phyloP scores from a whole-genome alignment of 1,139 yeast species.

The Zygoascus hellenicus region DNA sequence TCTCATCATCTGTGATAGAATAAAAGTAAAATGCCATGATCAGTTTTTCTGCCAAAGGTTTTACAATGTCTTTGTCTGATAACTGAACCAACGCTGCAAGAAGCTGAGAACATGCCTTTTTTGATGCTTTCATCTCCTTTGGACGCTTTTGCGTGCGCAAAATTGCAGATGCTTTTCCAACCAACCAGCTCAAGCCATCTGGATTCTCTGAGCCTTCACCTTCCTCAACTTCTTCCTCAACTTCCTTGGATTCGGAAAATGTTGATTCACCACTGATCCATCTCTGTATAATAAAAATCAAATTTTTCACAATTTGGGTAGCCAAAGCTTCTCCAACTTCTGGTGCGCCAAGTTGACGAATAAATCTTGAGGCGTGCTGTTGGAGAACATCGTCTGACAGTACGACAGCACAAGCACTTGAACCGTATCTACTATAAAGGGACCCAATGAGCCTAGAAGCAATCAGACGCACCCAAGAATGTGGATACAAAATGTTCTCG shows the following conservation, averaged over 20 bases:
- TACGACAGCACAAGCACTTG: conserved; percentile 14
- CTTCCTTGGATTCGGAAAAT: conserved; percentile 32
- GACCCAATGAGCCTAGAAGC: conserved; percentile 58
- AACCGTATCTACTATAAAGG: conserved; percentile 39
- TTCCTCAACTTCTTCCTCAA: conserved; percentile 32
- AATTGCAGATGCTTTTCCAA: conserved; percentile 54
- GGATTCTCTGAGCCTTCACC: conserved; percentile 27
- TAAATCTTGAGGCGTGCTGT: conserved; percentile 56
- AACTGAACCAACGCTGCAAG: conserved; percentile 32
- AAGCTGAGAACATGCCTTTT: conserved; percentile 49
- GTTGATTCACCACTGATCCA: conserved; percentile 44
- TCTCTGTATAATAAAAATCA: conserved; percentile 53
- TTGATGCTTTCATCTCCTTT: conserved; percentile 50
- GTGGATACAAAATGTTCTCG: conserved; percentile 69
- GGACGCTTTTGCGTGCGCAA: conserved; percentile 60
- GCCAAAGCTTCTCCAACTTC: conserved; percentile 60
- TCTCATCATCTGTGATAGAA: conserved; percentile 41
- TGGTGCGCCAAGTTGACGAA: conserved; percentile 82
- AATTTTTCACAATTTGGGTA: conserved; percentile 58
- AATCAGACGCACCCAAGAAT: conserved; percentile 80
- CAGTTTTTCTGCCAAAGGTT: conserved; percentile 24
- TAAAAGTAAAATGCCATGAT: conserved; percentile 57
- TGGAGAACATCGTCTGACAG: conserved; percentile 40
- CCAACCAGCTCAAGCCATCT: conserved; percentile 56
- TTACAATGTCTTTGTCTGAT: conserved; percentile 16